Evolutionary conservation across 495 filamentous ascomycete genomes (phyloP).

Genomic region (Aspergillus nanangensis): DNA sequence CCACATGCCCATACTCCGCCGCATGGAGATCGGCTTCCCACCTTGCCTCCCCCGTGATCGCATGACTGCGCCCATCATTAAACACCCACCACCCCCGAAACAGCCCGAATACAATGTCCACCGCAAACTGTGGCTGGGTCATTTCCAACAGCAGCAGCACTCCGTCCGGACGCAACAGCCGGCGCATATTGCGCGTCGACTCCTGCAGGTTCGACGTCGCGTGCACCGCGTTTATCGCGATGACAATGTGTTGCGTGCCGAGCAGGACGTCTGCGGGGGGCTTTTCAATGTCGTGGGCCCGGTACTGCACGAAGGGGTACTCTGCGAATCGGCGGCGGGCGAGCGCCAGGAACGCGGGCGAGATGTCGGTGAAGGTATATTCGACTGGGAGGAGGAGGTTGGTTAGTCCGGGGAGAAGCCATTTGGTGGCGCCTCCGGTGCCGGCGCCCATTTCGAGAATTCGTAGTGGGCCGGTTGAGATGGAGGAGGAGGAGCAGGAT

Average conservation of each 20-base stretch:
- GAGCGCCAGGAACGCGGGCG: slow-evolving; percentile 37
- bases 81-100: slow-evolving; percentile 54
- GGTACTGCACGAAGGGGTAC: slow-evolving; percentile 43
- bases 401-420: slow-evolving; percentile 31
- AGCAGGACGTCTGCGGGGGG: slow-evolving; percentile 26
- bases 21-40: slow-evolving; percentile 38
- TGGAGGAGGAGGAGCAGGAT: too few species aligned
- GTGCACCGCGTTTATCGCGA: slow-evolving; percentile 47
- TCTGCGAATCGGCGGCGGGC: slow-evolving; percentile 32
- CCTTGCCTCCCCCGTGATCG: slow-evolving; percentile 21
- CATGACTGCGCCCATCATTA: slow-evolving; percentile 45
- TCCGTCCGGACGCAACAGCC: slow-evolving; percentile 31
- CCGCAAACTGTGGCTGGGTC: slow-evolving; percentile 31
- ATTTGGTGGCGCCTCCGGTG: slow-evolving; percentile 39
- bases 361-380: slow-evolving; percentile 48
- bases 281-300: slow-evolving; percentile 43
- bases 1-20: slow-evolving; percentile 42
- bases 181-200: slow-evolving; percentile 26
- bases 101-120: slow-evolving; percentile 47
- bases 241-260: slow-evolving; percentile 38
- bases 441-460: slow-evolving; percentile 46
- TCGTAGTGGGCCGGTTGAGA: slow-evolving; percentile 13
- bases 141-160: slow-evolving; percentile 40
- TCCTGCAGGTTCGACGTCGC: slow-evolving; percentile 36
- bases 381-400: slow-evolving; percentile 32